Evolutionary conservation across 2,329 filamentous ascomycete genomes (phyloP).

Genomic region (Alternaria consortialis): DNA sequence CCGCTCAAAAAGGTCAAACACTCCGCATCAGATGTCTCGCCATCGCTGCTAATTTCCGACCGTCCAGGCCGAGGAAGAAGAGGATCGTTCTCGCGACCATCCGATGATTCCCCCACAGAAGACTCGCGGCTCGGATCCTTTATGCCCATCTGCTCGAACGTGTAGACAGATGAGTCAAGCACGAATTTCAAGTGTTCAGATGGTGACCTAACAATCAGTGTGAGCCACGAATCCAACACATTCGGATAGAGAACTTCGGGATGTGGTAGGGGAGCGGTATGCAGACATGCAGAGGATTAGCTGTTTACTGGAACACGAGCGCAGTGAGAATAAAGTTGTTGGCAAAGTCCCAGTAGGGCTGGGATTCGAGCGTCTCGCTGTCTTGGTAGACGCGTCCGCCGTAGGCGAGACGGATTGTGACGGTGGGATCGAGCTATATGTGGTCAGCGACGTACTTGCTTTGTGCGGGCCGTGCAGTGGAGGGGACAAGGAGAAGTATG

Average conservation of each 20-base stretch:
- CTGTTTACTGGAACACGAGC: slow-evolving; percentile 16
- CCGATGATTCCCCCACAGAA: neutral
- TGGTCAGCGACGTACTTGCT: slow-evolving; percentile 13
- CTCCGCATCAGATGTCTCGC: neutral
- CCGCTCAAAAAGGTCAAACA: neutral
- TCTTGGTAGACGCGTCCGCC: slow-evolving; percentile 83
- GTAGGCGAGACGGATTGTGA: slow-evolving; percentile 76
- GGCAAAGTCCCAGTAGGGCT: slow-evolving; percentile 74
- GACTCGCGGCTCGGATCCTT: neutral
- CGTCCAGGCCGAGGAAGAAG: neutral
- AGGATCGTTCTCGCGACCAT: neutral
- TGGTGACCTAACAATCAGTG: neutral
- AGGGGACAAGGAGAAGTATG: neutral
- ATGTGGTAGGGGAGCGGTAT: neutral
- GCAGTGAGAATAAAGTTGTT: slow-evolving; percentile 24
- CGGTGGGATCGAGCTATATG: slow-evolving; percentile 62
- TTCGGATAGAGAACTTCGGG: neutral
- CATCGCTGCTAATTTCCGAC: neutral
- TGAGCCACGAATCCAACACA: neutral
- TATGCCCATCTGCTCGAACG: neutral
- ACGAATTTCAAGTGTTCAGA: neutral
- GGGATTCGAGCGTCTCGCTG: slow-evolving; percentile 67
- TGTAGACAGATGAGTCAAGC: neutral
- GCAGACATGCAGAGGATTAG: neutral
- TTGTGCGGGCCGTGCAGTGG: neutral